A percentile compares a stretch with the other conserved stretches of the same genome.
Evolutionary conservation across 1,284 basidiomycete species (phyloP).

Genomic region (Cryptococcus sp.): DNA sequence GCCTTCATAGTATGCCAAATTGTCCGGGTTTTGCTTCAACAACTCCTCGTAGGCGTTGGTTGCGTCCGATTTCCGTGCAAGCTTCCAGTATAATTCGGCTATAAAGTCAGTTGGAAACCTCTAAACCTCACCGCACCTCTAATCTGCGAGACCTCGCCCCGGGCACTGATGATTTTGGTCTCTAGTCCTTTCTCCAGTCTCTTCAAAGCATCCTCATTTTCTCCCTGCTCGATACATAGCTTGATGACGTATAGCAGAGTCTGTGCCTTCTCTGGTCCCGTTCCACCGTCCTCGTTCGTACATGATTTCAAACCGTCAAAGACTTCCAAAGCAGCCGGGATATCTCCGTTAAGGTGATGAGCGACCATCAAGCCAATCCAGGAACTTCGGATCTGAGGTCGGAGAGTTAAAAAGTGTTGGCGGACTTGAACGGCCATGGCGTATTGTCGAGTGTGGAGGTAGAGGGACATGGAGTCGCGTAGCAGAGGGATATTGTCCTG

Average conservation of each 20-base stretch:
- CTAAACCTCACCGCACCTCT: conserved; percentile 55
- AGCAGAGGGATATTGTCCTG: conserved; percentile 93
- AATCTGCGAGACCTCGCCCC: conserved; percentile 64
- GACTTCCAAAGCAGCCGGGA: conserved; percentile 66
- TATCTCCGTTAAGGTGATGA: conserved; percentile 76
- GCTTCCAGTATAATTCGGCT: conserved; percentile 58
- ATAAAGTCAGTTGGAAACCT: background rate
- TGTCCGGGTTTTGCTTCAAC: conserved; percentile 82
- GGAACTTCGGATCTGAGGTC: conserved; percentile 79
- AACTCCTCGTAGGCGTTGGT: conserved; percentile 72
- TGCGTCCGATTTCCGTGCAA: conserved; percentile 62
- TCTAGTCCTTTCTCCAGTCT: conserved; percentile 64
- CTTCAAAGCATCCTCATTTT: conserved; percentile 53
- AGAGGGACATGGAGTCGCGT: conserved; percentile 83
- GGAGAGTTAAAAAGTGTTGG: conserved; percentile 69
- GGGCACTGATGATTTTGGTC: conserved; percentile 64
- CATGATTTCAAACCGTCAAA: conserved; percentile 58
- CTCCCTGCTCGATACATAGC: conserved; percentile 69
- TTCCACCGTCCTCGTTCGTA: conserved; percentile 56
- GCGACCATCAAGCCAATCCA: conserved; percentile 90
- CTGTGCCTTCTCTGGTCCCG: conserved; percentile 69
- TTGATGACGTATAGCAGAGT: conserved; percentile 74
- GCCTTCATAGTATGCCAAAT: conserved; percentile 71
- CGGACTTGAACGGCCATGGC: conserved; percentile 77
- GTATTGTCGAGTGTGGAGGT: conserved; percentile 84